phyloP scores from a whole-genome alignment of 2,329 filamentous ascomycete genomes.

The Phialocephala sp. region DNA sequence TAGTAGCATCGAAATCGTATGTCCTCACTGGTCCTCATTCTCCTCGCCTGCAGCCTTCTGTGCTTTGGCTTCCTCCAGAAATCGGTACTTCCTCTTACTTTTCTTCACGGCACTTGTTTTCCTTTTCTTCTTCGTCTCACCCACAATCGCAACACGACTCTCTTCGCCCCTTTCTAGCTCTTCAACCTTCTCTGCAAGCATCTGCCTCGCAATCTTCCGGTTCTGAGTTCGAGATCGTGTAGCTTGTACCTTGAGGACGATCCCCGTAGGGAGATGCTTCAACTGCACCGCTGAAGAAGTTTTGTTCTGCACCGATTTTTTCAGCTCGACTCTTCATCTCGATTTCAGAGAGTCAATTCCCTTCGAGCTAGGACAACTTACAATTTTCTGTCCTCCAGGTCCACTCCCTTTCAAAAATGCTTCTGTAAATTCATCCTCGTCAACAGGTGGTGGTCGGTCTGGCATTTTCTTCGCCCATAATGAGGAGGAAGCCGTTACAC shows the following conservation, averaged over 20 bases:
- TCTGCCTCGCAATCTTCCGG: conserved; percentile 78
- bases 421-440: conserved; percentile 81
- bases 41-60: neutral
- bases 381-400: conserved; percentile 95
- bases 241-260: conserved; percentile 92
- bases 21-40: neutral
- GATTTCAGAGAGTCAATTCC: neutral
- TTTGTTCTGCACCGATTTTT: conserved; percentile 71
- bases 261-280: conserved; percentile 85
- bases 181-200: conserved; percentile 66
- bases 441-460: conserved; percentile 72
- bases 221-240: conserved; percentile 89
- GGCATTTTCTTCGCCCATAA: conserved; percentile 66
- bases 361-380: conserved; percentile 46
- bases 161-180: conserved; percentile 72
- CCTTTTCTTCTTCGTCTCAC: conserved; percentile 66
- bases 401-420: conserved; percentile 89
- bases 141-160: conserved; percentile 69
- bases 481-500: conserved; percentile 29
- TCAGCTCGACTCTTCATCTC: neutral
- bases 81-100: conserved; percentile 77
- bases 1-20: neutral
- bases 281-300: conserved; percentile 94
- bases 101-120: conserved; percentile 83
- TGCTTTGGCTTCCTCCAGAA: conserved; percentile 49